phyloP scores from a whole-genome alignment of 257 asterid species.

The Primulina huaijiensis region DNA sequence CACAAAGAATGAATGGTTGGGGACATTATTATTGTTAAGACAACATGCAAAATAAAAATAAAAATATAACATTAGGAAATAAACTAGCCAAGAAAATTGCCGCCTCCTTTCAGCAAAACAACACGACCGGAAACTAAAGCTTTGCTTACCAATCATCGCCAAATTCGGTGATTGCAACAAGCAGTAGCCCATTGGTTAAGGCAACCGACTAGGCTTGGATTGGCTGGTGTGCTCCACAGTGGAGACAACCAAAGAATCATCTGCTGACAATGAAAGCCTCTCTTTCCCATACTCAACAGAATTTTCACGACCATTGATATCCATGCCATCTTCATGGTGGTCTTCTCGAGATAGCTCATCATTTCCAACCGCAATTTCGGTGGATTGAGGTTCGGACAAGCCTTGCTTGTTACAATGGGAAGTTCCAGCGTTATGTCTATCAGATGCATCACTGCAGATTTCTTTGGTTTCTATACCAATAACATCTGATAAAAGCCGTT shows the following conservation, averaged over 20 bases:
- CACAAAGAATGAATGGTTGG: too few species aligned
- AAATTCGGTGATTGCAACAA: not conserved
- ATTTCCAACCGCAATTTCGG: constrained; percentile 22
- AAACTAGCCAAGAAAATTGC: too few species aligned
- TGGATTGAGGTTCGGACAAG: constrained; percentile 19
- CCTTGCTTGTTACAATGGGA: constrained; percentile 22
- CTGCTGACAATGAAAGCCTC: not conserved
- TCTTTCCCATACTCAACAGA: not conserved
- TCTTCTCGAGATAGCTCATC: constrained; percentile 27
- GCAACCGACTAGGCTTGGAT: not conserved
- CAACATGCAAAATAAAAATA: too few species aligned
- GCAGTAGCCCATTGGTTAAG: not conserved
- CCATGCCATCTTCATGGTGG: constrained; percentile 15
- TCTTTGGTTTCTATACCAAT: constrained; percentile 23
- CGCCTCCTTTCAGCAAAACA: not conserved
- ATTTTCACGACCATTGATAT: not conserved
- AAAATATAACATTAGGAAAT: too few species aligned
- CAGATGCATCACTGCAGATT: constrained; percentile 17
- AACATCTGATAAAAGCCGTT: constrained; percentile 27
- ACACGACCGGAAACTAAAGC: not conserved
- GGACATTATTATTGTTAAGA: too few species aligned
- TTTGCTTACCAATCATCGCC: not conserved
- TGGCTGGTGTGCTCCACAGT: not conserved
- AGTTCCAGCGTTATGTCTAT: constrained; percentile 11
- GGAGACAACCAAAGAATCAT: not conserved